Evolutionary conservation across 768 basidiomycete species (phyloP).

Genomic region (Auriscalpium vulgare): DNA sequence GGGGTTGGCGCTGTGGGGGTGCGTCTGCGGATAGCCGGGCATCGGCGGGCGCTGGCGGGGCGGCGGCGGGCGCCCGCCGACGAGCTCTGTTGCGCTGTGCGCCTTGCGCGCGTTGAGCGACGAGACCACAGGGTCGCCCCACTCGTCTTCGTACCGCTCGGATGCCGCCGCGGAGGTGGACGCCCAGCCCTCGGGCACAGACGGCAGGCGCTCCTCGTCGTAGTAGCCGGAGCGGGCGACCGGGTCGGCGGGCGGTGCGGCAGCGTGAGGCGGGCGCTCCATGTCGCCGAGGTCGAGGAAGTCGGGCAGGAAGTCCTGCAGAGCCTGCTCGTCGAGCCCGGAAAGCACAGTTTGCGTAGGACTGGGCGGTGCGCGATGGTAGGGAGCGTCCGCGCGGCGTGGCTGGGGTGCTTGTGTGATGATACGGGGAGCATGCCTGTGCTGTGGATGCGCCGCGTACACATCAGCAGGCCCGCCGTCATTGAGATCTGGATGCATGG

Average conservation of each 20-base stretch:
- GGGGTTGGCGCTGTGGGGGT: not conserved
- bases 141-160: not conserved
- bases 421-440: not conserved
- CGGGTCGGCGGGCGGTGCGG: not conserved
- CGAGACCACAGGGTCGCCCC: not conserved
- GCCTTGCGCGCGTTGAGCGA: conserved; percentile 1
- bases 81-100: conserved; percentile 7
- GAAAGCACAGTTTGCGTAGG: not conserved
- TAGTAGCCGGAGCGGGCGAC: not conserved
- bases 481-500: not conserved
- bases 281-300: conserved; percentile 10
- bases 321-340: not conserved
- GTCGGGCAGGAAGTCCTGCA: conserved; percentile 9
- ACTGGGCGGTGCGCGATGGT: not conserved
- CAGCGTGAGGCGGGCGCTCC: not conserved
- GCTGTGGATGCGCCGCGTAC: not conserved
- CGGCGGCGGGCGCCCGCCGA: not conserved
- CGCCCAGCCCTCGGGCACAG: not conserved
- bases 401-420: not conserved
- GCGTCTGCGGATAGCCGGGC: not conserved
- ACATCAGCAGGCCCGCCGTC: not conserved
- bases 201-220: not conserved
- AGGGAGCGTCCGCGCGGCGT: not conserved
- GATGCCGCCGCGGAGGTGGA: not conserved
- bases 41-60: not conserved